Percentiles rank a stretch among this genome's conserved stretches.
These are phyloP conservation scores for Peterozyma toletana DNA, from an alignment of 805 yeast genomes.

Conservation along the genomic window DNA sequence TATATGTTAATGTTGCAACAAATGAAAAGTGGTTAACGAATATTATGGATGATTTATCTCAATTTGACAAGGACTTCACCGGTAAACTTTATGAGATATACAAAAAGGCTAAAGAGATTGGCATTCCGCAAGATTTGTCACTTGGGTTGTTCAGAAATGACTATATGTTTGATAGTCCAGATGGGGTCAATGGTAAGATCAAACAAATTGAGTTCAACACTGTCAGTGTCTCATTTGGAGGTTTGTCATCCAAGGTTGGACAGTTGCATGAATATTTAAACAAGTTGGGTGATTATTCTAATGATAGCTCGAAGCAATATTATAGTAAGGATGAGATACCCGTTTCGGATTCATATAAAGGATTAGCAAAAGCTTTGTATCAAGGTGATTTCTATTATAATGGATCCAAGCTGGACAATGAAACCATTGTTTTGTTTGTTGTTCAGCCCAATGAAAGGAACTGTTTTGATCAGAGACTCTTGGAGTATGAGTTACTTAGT, in stretches of 20 bases:
- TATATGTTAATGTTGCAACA: constrained; percentile 66
- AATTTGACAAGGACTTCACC: constrained; percentile 70
- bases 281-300: constrained; percentile 45
- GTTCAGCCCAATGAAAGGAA: constrained; percentile 85
- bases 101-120: constrained; percentile 35
- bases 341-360: constrained; percentile 53
- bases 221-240: constrained; percentile 93
- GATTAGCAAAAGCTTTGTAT: constrained; percentile 64
- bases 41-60: constrained; percentile 46
- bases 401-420: constrained; percentile 15
- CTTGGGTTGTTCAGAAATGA: constrained; percentile 89
- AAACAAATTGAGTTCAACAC: constrained; percentile 97
- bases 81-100: constrained; percentile 67
- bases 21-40: constrained; percentile 53
- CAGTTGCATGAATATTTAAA: constrained; percentile 66
- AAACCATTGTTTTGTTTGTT: constrained; percentile 63
- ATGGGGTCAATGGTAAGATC: constrained; percentile 36
- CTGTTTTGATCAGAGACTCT: constrained; percentile 81
- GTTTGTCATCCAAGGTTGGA: constrained; percentile 75
- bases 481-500: constrained; percentile 64
- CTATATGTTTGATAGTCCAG: constrained; percentile 61
- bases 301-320: constrained; percentile 28
- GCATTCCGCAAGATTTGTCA: constrained; percentile 57
- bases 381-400: constrained; percentile 57
- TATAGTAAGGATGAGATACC: constrained; percentile 46